These are phyloP conservation scores for Alternaria viburni DNA, from an alignment of 2,329 filamentous ascomycete genomes.

Conservation along the genomic window DNA sequence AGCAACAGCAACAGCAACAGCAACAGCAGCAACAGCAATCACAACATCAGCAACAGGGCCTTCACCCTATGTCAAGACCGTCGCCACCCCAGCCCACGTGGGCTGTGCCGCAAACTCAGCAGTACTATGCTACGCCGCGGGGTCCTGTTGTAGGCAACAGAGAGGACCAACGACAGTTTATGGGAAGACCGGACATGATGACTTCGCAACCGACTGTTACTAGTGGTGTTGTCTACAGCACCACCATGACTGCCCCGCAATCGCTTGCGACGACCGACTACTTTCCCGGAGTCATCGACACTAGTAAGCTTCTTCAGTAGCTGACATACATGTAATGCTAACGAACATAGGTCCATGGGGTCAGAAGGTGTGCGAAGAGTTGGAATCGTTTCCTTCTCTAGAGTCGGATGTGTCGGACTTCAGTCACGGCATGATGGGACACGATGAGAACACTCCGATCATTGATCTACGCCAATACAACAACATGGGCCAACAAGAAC, in stretches of 20 bases:
- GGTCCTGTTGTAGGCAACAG: conserved; percentile 27
- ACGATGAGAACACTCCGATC: conserved; percentile 50
- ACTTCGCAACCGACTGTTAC: conserved; percentile 33
- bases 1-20: not conserved
- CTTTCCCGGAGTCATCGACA: conserved; percentile 46
- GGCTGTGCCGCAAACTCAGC: conserved; percentile 43
- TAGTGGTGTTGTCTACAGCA: conserved; percentile 27
- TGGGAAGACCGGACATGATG: conserved; percentile 30
- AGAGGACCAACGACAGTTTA: conserved; percentile 35
- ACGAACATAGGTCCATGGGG: conserved; percentile 46
- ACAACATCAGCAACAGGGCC: conserved; percentile 5
- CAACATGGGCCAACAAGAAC: conserved; percentile 40
- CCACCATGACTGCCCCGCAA: conserved; percentile 26
- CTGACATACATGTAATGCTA: conserved; percentile 14
- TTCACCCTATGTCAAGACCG: conserved; percentile 38
- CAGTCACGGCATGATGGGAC: conserved; percentile 43
- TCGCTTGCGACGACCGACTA: conserved; percentile 38
- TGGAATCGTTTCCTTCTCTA: conserved; percentile 48
- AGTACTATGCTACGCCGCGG: conserved; percentile 38
- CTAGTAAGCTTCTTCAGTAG: conserved; percentile 36
- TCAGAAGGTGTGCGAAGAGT: conserved; percentile 48
- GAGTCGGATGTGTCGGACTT: conserved; percentile 49
- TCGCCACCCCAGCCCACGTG: conserved; percentile 45
- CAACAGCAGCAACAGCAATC: not conserved
- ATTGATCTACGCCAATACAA: conserved; percentile 50